phyloP scores from a whole-genome alignment of 371 early-diverging fungal species.

The Thermomucor indicae-seudaticae region DNA sequence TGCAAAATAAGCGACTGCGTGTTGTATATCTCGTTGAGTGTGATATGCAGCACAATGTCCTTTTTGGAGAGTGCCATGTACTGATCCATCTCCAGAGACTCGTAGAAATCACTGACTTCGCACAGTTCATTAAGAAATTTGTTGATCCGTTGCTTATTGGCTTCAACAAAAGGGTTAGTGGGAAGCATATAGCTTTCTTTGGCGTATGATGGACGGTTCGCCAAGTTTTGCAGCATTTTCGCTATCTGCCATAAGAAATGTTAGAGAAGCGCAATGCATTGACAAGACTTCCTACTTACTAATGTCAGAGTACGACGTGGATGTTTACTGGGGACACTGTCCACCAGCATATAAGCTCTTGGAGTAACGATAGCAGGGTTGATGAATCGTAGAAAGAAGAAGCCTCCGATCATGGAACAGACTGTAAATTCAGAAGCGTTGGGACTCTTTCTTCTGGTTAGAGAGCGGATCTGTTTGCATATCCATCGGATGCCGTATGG shows the following conservation, averaged over 20 bases:
- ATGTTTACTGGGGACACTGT: conserved; percentile 71
- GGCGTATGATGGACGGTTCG: conserved; percentile 90
- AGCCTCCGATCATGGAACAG: conserved; percentile 94
- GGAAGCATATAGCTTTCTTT: conserved; percentile 93
- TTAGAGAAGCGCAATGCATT: not conserved
- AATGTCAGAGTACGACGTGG: conserved; percentile 88
- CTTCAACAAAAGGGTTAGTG: conserved; percentile 85
- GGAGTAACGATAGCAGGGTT: conserved; percentile 97
- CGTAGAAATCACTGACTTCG: conserved; percentile 94
- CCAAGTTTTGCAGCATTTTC: conserved; percentile 91
- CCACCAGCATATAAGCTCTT: conserved; percentile 90
- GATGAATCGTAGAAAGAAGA: conserved; percentile 95
- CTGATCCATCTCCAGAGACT: conserved; percentile 95
- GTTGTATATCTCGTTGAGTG: conserved; percentile 90
- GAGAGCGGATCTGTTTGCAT: conserved; percentile 92
- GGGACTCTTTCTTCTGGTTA: conserved; percentile 91
- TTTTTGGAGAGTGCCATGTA: conserved; percentile 93
- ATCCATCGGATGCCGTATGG: conserved; percentile 99
- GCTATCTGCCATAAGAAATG: conserved; percentile 56
- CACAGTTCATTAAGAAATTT: conserved; percentile 87
- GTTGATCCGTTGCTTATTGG: conserved; percentile 82
- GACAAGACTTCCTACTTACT: conserved; percentile 41
- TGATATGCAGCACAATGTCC: conserved; percentile 83
- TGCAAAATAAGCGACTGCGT: conserved; percentile 82
- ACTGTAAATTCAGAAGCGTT: conserved; percentile 84